Conservation (phyloP, 139 green algal genomes). For the Nannochloris sp. region DNA sequence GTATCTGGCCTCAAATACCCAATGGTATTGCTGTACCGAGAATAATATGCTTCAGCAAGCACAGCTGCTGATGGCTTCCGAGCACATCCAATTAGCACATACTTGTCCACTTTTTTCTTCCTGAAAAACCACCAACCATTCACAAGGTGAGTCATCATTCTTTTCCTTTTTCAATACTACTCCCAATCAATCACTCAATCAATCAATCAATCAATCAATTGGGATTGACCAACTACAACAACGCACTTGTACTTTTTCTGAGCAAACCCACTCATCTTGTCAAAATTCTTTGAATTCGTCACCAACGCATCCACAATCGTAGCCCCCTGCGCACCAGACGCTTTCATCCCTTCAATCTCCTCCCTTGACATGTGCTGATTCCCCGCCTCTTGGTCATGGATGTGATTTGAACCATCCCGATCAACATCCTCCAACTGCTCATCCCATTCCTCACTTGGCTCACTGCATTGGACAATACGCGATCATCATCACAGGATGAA, state of each 20-base stretch:
- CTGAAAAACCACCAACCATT: background rate
- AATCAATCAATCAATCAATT: too few relatives aligned
- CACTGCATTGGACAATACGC: background rate
- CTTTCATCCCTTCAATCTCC: slow-evolving; percentile 21
- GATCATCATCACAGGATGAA: background rate
- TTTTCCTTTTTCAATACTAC: too few relatives aligned
- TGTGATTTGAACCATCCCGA: slow-evolving; percentile 3
- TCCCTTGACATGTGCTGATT: slow-evolving; percentile 6
- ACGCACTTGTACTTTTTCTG: slow-evolving; percentile 74
- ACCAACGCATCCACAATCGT: slow-evolving; percentile 69
- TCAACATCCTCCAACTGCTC: background rate
- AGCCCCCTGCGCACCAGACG: slow-evolving; percentile 21
- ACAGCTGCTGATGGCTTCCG: slow-evolving; percentile 41
- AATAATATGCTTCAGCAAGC: slow-evolving; percentile 52
- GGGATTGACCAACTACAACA: too few relatives aligned
- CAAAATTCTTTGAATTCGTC: slow-evolving; percentile 64
- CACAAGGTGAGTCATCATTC: too few relatives aligned
- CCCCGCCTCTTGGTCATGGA: background rate
- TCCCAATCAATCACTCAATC: too few relatives aligned
- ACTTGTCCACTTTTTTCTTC: slow-evolving; percentile 55
- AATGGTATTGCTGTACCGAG: slow-evolving; percentile 31
- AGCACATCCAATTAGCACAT: slow-evolving; percentile 25
- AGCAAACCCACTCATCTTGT: slow-evolving; percentile 69
- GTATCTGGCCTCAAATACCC: slow-evolving; percentile 58
- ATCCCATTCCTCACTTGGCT: slow-evolving; percentile 5